These are phyloP conservation scores for Corynascus novoguineensis DNA, from an alignment of 495 filamentous ascomycete species.

Conservation along the genomic window DNA sequence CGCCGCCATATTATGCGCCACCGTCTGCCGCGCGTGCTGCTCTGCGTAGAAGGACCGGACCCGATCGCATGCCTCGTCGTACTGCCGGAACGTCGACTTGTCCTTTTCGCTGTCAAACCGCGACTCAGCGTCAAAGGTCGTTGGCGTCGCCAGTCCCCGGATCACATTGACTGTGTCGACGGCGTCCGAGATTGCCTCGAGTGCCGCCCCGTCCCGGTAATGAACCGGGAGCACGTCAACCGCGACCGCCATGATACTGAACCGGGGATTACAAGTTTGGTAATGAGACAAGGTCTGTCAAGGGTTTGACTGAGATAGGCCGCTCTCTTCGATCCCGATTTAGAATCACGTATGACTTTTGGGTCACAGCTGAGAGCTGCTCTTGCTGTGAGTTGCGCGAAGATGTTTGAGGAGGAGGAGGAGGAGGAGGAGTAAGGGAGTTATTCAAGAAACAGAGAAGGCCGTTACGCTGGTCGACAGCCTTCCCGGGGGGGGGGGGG, in stretches of 20 bases:
- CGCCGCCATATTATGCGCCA: constrained; percentile 73
- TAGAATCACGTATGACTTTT: no score
- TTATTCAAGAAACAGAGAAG: no score
- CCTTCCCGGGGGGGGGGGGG: no score
- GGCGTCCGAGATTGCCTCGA: constrained; percentile 74
- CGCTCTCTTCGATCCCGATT: no score
- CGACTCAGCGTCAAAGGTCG: constrained; percentile 55
- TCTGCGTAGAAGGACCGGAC: constrained; percentile 80
- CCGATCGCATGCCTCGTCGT: constrained; percentile 68
- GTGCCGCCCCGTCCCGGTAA: constrained; percentile 56
- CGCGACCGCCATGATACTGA: background rate
- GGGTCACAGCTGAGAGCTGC: no score
- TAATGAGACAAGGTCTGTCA: no score
- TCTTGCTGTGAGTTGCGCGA: no score
- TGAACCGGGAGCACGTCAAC: background rate
- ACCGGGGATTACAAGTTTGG: no score
- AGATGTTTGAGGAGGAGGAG: no score
- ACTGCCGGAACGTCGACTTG: constrained; percentile 75
- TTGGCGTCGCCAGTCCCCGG: constrained; percentile 41
- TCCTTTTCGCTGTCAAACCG: constrained; percentile 72
- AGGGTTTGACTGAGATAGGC: no score
- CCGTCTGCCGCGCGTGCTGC: constrained; percentile 79
- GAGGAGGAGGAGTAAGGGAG: no score
- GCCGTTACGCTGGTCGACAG: background rate
- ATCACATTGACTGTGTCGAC: constrained; percentile 79